Percentiles rank a stretch among this genome's conserved stretches.
These are phyloP conservation scores for Aphanomyces stellatus DNA, from an alignment of 352 stramenopile genomes.

Conservation along the genomic window DNA sequence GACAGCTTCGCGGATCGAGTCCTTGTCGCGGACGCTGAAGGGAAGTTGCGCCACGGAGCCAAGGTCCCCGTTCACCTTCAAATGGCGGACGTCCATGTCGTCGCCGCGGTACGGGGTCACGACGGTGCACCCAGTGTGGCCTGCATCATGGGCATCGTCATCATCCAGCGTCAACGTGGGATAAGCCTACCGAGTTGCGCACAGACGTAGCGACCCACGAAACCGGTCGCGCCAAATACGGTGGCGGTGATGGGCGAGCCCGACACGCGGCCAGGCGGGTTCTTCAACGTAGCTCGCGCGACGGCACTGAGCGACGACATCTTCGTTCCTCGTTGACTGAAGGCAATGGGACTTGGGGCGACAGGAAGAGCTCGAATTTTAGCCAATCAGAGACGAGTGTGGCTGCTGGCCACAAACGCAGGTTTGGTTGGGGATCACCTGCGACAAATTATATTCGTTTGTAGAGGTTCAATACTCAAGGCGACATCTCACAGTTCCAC, in stretches of 20 bases:
- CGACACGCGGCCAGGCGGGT: slow-evolving; percentile 60
- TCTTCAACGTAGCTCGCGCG: slow-evolving; percentile 59
- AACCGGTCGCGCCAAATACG: slow-evolving; percentile 93
- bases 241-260: slow-evolving; percentile 85
- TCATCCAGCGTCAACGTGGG: slow-evolving; percentile 11
- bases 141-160: slow-evolving; percentile 23
- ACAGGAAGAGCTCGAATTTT: neutral
- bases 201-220: slow-evolving; percentile 93
- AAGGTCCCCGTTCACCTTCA: slow-evolving; percentile 92
- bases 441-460: neutral
- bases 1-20: slow-evolving; percentile 89
- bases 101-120: slow-evolving; percentile 89
- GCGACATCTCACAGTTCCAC: too few relatives aligned
- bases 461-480: neutral
- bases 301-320: slow-evolving; percentile 70
- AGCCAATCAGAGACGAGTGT: slow-evolving; percentile 1
- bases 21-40: slow-evolving; percentile 85
- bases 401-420: slow-evolving; percentile 11
- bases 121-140: slow-evolving; percentile 64
- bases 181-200: slow-evolving; percentile 78
- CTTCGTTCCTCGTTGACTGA: neutral
- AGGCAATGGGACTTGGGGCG: neutral
- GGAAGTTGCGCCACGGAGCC: slow-evolving; percentile 79
- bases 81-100: slow-evolving; percentile 89
- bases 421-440: too few relatives aligned